These are phyloP conservation scores for Podosphaera aphanis DNA, from an alignment of 2,329 filamentous ascomycete genomes.

Conservation along the genomic window DNA sequence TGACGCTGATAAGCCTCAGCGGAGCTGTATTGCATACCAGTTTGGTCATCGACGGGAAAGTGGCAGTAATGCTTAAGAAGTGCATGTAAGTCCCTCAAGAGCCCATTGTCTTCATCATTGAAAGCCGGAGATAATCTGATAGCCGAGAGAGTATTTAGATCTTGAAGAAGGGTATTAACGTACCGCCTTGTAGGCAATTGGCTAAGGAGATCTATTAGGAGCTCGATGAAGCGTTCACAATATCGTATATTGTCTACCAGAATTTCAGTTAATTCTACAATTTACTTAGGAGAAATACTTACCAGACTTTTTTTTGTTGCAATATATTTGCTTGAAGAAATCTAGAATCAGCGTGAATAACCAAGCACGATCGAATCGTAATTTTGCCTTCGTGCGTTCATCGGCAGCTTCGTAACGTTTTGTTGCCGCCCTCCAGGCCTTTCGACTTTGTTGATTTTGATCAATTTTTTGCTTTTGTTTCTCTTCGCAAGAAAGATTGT, in stretches of 20 bases:
- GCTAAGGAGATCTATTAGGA: constrained; percentile 73
- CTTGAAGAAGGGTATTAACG: constrained; percentile 67
- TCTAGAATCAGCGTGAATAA: constrained; percentile 67
- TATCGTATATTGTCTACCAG: constrained; percentile 44
- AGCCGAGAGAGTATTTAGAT: constrained; percentile 60
- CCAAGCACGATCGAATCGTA: constrained; percentile 87
- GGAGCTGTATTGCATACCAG: constrained; percentile 48
- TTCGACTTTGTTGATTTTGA: constrained; percentile 50
- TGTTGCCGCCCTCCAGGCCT: constrained; percentile 69
- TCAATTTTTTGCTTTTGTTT: constrained; percentile 51
- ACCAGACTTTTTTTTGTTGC: constrained; percentile 25
- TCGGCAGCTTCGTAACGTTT: constrained; percentile 80
- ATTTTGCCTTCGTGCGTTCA: constrained; percentile 48
- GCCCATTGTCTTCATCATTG: constrained; percentile 45
- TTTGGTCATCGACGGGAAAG: constrained; percentile 83
- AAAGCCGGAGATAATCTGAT: constrained; percentile 61
- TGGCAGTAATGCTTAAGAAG: constrained; percentile 71
- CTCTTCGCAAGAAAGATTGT: constrained; percentile 62
- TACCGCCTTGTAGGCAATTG: constrained; percentile 86
- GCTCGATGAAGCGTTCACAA: constrained; percentile 81
- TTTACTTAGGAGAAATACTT: constrained; percentile 5
- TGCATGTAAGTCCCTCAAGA: constrained; percentile 58
- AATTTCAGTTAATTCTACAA: constrained; percentile 9
- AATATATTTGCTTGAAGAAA: constrained; percentile 54
- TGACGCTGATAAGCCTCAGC: constrained; percentile 60